Base-by-base conservation (phyloP, 345 rosid genomes). In the Hibiscus trionum region DNA sequence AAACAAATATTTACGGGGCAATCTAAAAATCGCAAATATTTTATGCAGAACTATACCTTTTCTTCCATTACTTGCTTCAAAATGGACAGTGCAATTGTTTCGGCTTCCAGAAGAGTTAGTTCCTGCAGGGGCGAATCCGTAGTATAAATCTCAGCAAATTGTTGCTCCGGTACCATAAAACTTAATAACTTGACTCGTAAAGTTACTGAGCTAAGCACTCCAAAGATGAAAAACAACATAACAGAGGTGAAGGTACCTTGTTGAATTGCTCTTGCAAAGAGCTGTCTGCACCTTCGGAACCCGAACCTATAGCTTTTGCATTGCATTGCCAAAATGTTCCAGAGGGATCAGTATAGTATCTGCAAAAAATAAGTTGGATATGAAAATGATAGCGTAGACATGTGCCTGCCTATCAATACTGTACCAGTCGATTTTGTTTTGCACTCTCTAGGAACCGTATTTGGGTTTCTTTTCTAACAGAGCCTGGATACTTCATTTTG, bases 251-350 rank as follows among this genome's bases (percentile, higher is more conserved):
- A 31, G 47, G 53, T 72, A 91, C 98, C 88, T 90, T 90, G 88
- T 91, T 94, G 78, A 85, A 91, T 69, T 91, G 98, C 87, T 94
- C 98, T 77, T 94, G 97, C 75, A 91, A 82, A 72, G 98, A 87
- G 81, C 96, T 91, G 77, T 94, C 97, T 10, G 98, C 98, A 52
- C 98, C 98, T 85, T 91, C 98, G 11, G 97, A 91, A 15, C 98
- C 97, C 19, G 98, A 94, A 50, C 98, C 98, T 58, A 94, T 94
- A 14, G 98, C 98, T 80, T 94, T 94, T 52, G 95, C 98, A 81
- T 90, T 91, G 90, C 98, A 94, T 77, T 94, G 95, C 98, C 98
- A 94, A 82, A 91, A 94, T 78, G 98, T 94, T 71, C 98, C 96
- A 1, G 98, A 94, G 1, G 97, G 98, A 82, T 94, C 98, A 1